A percentile compares a stretch with the other conserved stretches of the same genome.
Evolutionary conservation across 306 rosid species (phyloP).

Genomic region (Lathyrus oleraceus): DNA sequence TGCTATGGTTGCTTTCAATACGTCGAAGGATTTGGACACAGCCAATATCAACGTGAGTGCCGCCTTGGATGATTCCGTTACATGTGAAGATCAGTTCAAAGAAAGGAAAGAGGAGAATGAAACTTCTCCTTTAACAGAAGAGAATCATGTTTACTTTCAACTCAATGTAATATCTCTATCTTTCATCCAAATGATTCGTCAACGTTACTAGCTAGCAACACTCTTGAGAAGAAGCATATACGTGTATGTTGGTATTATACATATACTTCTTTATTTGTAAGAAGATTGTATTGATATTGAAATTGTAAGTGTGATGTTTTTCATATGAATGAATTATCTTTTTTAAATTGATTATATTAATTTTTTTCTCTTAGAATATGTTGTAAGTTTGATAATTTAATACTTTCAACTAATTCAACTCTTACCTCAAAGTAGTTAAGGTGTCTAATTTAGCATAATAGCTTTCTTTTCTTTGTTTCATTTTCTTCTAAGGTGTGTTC

Average conservation of each 20-base stretch:
- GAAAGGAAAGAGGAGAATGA: constrained; percentile 48
- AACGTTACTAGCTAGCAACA: not conserved
- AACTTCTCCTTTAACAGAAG: constrained; percentile 52
- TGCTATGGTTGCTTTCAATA: constrained; percentile 46
- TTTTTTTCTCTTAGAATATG: too few relatives aligned
- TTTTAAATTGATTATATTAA: too few relatives aligned
- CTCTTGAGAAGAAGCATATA: not conserved
- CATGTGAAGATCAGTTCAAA: constrained; percentile 68
- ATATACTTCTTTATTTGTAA: constrained; percentile 3
- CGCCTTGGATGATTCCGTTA: constrained; percentile 53
- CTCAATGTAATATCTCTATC: constrained; percentile 53
- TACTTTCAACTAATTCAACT: too few relatives aligned
- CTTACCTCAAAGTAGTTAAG: not conserved
- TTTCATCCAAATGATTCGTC: constrained; percentile 42
- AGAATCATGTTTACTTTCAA: constrained; percentile 42
- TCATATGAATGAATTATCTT: not conserved
- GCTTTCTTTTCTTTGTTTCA: constrained; percentile 9
- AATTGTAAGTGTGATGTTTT: not conserved
- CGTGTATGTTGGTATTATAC: not conserved
- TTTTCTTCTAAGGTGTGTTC: too few relatives aligned
- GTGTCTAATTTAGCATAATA: not conserved
- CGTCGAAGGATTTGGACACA: constrained; percentile 36
- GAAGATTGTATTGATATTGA: constrained; percentile 13
- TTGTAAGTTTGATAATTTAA: too few relatives aligned
- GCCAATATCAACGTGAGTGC: constrained; percentile 28